These are phyloP conservation scores for Penicillium atrosanguineum DNA, from an alignment of 495 filamentous ascomycete species.

Conservation along the genomic window DNA sequence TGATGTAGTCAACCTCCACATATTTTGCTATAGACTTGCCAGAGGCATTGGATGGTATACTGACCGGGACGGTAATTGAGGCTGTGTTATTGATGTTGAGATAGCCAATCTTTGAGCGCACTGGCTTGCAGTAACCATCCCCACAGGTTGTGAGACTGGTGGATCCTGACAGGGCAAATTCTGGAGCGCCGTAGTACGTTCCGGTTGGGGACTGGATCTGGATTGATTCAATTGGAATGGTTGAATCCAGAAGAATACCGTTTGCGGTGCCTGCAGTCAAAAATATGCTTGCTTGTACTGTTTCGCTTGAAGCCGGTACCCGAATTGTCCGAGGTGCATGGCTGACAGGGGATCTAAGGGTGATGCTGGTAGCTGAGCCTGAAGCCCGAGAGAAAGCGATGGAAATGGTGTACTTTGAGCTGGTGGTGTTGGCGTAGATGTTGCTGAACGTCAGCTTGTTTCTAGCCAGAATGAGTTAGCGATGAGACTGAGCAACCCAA, in stretches of 20 bases:
- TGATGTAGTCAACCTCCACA: constrained; percentile 47
- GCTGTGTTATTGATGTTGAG: constrained; percentile 25
- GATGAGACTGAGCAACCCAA: background rate
- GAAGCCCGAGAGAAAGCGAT: constrained; percentile 23
- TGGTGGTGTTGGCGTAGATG: constrained; percentile 38
- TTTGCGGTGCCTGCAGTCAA: constrained; percentile 33
- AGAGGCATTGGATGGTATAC: background rate
- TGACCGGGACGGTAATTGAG: constrained; percentile 22
- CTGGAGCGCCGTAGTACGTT: constrained; percentile 39
- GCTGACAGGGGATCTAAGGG: constrained; percentile 4
- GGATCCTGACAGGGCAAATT: constrained; percentile 32
- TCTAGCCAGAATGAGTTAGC: background rate
- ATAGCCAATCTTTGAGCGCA: constrained; percentile 42
- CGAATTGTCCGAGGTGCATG: constrained; percentile 5
- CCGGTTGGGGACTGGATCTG: constrained; percentile 21
- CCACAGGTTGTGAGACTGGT: constrained; percentile 31
- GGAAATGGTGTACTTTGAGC: constrained; percentile 26
- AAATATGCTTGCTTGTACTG: constrained; percentile 15
- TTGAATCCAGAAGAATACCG: constrained; percentile 26
- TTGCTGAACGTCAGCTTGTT: constrained; percentile 25
- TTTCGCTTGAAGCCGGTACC: constrained; percentile 10
- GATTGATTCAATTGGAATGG: constrained; percentile 20
- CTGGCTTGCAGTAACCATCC: constrained; percentile 32
- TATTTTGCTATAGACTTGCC: constrained; percentile 28
- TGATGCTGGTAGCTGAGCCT: constrained; percentile 1